These are phyloP conservation scores for Xylaria sp. DNA, from an alignment of 2,329 filamentous ascomycete genomes.

Conservation along the genomic window DNA sequence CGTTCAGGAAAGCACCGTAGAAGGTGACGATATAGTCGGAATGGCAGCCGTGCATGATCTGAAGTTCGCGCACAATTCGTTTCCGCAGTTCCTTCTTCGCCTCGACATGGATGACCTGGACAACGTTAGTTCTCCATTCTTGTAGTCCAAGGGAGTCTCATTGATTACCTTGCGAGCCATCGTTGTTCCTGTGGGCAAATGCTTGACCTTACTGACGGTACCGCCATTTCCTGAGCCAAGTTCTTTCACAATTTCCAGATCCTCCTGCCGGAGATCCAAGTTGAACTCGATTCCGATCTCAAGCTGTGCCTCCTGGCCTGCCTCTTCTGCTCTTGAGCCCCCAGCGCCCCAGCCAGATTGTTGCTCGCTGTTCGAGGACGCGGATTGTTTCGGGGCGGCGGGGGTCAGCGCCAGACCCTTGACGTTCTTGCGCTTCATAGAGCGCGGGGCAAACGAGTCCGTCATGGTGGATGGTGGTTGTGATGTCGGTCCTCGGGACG, in stretches of 20 bases:
- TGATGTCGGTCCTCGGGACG: constrained; percentile 3
- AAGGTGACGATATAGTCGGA: constrained; percentile 97
- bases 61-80: constrained; percentile 93
- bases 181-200: constrained; percentile 89
- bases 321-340: constrained; percentile 51
- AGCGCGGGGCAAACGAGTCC: constrained; percentile 67
- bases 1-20: constrained; percentile 95
- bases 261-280: constrained; percentile 86
- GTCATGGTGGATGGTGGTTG: constrained; percentile 53
- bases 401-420: constrained; percentile 90
- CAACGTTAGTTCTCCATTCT: constrained; percentile 1
- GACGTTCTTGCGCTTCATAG: constrained; percentile 99
- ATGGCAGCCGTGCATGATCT: constrained; percentile 98
- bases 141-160: background rate
- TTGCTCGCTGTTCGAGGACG: constrained; percentile 67
- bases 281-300: constrained; percentile 99
- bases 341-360: constrained; percentile 51
- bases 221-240: constrained; percentile 95
- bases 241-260: constrained; percentile 91
- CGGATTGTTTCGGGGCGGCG: constrained; percentile 70
- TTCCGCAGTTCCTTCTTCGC: constrained; percentile 97
- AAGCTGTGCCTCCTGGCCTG: constrained; percentile 63
- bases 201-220: constrained; percentile 96
- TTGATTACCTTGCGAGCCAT: constrained; percentile 95
- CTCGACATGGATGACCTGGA: constrained; percentile 93